phyloP scores from a whole-genome alignment of 192 early-diverging fungal species.

The Entomortierella parvispora region DNA sequence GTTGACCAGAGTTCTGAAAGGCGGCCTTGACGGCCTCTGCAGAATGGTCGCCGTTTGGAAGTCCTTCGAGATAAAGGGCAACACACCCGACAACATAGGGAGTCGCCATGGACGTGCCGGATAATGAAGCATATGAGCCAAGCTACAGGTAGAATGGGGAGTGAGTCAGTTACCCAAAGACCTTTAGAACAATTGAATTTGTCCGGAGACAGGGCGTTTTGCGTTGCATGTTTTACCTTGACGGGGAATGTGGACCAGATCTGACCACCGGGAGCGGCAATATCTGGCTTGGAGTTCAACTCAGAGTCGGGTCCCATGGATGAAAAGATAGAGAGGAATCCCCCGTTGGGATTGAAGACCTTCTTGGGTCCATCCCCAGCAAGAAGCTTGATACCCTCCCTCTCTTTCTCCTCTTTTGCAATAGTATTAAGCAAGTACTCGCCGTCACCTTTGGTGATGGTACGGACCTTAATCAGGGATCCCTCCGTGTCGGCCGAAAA shows the following conservation, averaged over 20 bases:
- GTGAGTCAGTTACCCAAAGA: background rate
- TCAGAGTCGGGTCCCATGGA: conserved; percentile 79
- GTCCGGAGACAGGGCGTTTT: too few species aligned
- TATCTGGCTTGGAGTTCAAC: conserved; percentile 71
- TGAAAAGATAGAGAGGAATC: conserved; percentile 76
- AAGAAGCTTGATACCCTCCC: conserved; percentile 46
- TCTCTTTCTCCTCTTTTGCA: conserved; percentile 28
- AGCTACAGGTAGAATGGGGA: conserved; percentile 7
- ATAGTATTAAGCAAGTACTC: conserved; percentile 59
- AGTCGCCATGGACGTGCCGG: conserved; percentile 78
- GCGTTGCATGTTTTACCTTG: too few species aligned
- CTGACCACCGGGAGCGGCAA: conserved; percentile 69
- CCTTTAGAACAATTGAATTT: too few species aligned
- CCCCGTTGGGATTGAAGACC: conserved; percentile 58
- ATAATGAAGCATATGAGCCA: conserved; percentile 62
- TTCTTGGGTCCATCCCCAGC: conserved; percentile 61
- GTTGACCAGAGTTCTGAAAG: conserved; percentile 41
- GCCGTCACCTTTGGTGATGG: conserved; percentile 63
- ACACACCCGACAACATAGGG: conserved; percentile 61
- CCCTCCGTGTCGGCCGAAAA: conserved; percentile 30
- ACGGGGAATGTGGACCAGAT: conserved; percentile 72
- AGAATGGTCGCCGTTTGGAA: conserved; percentile 29
- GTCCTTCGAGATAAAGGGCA: conserved; percentile 48
- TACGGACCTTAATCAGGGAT: conserved; percentile 64
- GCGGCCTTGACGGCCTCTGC: conserved; percentile 43